These are phyloP conservation scores for Apium graveolens DNA, from an alignment of 129 eudicot species.

Conservation along the genomic window DNA sequence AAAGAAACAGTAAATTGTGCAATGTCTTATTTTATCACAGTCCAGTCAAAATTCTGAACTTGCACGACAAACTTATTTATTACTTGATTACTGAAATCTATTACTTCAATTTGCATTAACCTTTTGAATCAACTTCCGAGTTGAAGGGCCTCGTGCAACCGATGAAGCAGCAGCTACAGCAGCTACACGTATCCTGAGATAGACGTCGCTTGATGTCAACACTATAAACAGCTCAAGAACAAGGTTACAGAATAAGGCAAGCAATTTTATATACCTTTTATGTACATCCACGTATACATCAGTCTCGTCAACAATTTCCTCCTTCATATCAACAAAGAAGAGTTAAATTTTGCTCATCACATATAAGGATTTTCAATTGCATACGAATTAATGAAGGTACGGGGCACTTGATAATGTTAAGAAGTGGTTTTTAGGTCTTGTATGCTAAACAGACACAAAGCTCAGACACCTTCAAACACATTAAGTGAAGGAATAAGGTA, in stretches of 20 bases:
- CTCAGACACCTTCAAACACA: not conserved
- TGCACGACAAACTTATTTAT: not conserved
- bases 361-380: not conserved
- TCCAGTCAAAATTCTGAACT: not conserved
- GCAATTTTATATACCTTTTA: constrained; percentile 49
- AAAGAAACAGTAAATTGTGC: not conserved
- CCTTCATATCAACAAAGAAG: constrained; percentile 40
- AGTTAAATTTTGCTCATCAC: not conserved
- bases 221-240: not conserved
- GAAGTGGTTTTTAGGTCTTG: not conserved
- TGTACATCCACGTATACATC: constrained; percentile 92
- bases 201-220: not conserved
- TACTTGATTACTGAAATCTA: constrained; percentile 1
- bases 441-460: not conserved
- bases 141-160: constrained; percentile 78
- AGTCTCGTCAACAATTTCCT: constrained; percentile 97
- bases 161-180: constrained; percentile 92
- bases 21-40: constrained; percentile 1
- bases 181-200: constrained; percentile 80
- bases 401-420: not conserved
- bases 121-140: constrained; percentile 59
- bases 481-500: constrained; percentile 7
- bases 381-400: not conserved
- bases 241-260: constrained; percentile 4
- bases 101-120: constrained; percentile 33